Percentiles rank a stretch among this genome's conserved stretches.
phyloP scores from a whole-genome alignment of 2,329 filamentous ascomycete species.

The Juglanconis juglandina region DNA sequence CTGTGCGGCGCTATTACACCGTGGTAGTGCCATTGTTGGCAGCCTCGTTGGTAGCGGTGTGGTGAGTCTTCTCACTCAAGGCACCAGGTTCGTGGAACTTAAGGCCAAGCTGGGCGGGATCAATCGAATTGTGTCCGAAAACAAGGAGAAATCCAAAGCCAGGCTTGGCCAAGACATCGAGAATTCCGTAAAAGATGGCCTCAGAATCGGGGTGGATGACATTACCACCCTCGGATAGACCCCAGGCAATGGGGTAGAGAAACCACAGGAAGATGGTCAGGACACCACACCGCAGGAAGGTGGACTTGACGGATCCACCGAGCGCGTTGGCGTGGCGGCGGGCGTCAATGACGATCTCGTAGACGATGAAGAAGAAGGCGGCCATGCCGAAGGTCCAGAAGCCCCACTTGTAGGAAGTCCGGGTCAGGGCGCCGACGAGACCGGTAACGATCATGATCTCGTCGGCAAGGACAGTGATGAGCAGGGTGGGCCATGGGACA shows the following conservation, averaged over 20 bases:
- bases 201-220: conserved; percentile 64
- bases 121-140: conserved; percentile 60
- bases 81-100: conserved; percentile 28
- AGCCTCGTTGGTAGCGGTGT: not conserved
- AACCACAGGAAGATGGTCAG: conserved; percentile 61
- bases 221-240: conserved; percentile 61
- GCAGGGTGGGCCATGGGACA: conserved; percentile 61
- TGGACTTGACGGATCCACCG: conserved; percentile 49
- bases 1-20: not conserved
- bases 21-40: not conserved
- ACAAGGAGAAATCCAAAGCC: conserved; percentile 60
- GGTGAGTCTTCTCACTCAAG: conserved; percentile 1
- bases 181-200: conserved; percentile 64
- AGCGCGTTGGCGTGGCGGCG: conserved; percentile 53
- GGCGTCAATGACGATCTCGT: conserved; percentile 53
- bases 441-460: conserved; percentile 66
- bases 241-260: conserved; percentile 64
- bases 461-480: conserved; percentile 60
- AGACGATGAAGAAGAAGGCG: conserved; percentile 58
- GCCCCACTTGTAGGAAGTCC: conserved; percentile 64
- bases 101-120: conserved; percentile 54
- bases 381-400: conserved; percentile 57
- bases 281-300: conserved; percentile 54
- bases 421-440: conserved; percentile 62
- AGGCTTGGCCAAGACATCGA: conserved; percentile 64